Percentiles rank a stretch among this genome's conserved stretches.
Conservation (phyloP, 768 basidiomycete species). For the Termitomyces sp. region DNA sequence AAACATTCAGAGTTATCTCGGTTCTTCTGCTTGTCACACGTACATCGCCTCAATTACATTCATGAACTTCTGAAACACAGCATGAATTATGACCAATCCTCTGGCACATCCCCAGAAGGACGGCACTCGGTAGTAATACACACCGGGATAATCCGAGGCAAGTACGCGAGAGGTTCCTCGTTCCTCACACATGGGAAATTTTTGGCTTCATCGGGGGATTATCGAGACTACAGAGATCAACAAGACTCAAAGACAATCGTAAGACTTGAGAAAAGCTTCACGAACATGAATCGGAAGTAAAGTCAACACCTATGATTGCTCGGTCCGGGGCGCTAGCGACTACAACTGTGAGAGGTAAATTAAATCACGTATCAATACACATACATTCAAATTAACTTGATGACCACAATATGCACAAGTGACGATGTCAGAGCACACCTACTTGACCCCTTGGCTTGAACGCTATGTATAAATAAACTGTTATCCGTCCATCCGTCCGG, state of each 20-base stretch:
- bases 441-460: background rate
- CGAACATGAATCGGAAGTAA: background rate
- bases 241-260: background rate
- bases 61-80: background rate
- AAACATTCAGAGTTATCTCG: background rate
- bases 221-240: background rate
- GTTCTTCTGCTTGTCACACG: slow-evolving; percentile 12
- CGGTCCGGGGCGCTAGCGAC: background rate
- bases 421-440: background rate
- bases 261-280: background rate
- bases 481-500: background rate
- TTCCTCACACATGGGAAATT: background rate
- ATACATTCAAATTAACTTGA: background rate
- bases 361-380: background rate
- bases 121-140: background rate
- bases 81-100: background rate
- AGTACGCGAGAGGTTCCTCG: background rate
- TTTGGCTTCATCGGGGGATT: background rate
- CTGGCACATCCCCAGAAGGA: background rate
- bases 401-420: background rate
- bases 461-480: no score
- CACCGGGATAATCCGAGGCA: no score
- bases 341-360: background rate
- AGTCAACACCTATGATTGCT: background rate
- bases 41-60: slow-evolving; percentile 15